phyloP scores from a whole-genome alignment of 805 yeast species.

The Saccharomyces kudriavzevii region DNA sequence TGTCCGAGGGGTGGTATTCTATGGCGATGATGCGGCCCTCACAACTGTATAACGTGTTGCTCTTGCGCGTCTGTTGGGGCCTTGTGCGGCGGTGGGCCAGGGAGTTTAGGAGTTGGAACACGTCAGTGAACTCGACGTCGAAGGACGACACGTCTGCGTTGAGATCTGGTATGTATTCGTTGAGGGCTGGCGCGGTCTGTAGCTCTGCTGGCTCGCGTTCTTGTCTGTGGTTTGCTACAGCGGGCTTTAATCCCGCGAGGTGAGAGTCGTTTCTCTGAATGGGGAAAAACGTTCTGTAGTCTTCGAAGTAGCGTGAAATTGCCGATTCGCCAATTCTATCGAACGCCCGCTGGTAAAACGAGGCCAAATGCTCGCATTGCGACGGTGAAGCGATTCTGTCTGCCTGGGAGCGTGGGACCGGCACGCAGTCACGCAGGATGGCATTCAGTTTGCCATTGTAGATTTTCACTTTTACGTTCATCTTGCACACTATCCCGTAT shows the following conservation, averaged over 20 bases:
- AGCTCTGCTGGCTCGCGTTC: not conserved
- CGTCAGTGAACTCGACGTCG: not conserved
- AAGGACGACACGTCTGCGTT: not conserved
- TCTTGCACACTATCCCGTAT: slow-evolving; percentile 21
- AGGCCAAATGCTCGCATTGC: not conserved
- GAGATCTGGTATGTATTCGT: not conserved
- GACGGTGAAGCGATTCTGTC: not conserved
- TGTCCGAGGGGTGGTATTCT: not conserved
- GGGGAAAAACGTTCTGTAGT: not conserved
- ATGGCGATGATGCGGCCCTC: slow-evolving; percentile 8
- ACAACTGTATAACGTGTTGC: not conserved
- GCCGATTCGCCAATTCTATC: not conserved
- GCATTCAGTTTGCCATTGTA: slow-evolving; percentile 18
- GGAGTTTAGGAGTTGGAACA: not conserved
- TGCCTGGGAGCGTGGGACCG: not conserved
- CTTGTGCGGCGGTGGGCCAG: not conserved
- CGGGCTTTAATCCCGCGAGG: not conserved
- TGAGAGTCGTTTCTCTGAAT: not conserved
- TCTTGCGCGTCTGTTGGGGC: not conserved
- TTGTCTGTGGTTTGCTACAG: not conserved
- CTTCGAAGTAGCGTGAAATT: not conserved
- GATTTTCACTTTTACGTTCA: slow-evolving; percentile 14
- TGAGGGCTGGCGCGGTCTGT: not conserved
- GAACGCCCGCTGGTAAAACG: not conserved
- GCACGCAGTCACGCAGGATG: slow-evolving; percentile 14